Base-by-base conservation (phyloP, 139 green algal species). In the Tetradesmus obliquus region DNA sequence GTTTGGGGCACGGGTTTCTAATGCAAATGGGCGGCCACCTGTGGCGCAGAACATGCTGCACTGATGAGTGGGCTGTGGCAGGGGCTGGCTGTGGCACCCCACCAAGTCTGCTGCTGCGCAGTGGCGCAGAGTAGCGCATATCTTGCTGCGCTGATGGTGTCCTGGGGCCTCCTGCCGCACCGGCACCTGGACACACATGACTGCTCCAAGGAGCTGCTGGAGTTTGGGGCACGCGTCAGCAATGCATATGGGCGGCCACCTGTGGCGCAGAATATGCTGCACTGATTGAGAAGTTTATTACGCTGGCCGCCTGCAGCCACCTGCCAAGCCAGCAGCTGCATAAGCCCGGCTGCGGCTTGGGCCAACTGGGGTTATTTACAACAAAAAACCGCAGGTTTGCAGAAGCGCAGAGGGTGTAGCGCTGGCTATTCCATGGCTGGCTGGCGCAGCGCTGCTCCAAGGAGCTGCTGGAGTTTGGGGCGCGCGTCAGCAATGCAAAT, bases 381-480 rank as follows among this genome's bases (percentile, higher is more conserved):
- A 45, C 32, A 45, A 45, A 45, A 45, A 45, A 45, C 32, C 32
- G 32, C 32, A 45, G 32, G 0, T 45, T 45, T 45, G 32, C 32
- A 45, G 32, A 45, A 45, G 32, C 32, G 32, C 32, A 45, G 32
- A 45, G 32, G 32, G 32, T 45, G 32, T 45, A 45, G 32, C 32
- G 32, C 32, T 45, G 32, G 32, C 32, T 45, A 45, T 45, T 45
- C 32, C 32, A 45, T 45, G 32, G 32, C 32, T 45, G 32, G 32
- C 32, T 45, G 32, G 0, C 32, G 32, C 32, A 45, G 32, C 32
- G 32, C 93, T 97, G 95, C 94, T 95, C 89, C 87, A 94, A 93
- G 51, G 95, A 98, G 94, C 94, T 98, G 81, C 93, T 98, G 62
- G 96, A 98, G 94, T 98, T 96, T 95, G 96, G 96, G 32, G 93